Evolutionary conservation across 1,284 basidiomycete genomes (phyloP), one percentile per base, ranked within the genome.

Genomic region (Sphagnurus paluster): DNA sequence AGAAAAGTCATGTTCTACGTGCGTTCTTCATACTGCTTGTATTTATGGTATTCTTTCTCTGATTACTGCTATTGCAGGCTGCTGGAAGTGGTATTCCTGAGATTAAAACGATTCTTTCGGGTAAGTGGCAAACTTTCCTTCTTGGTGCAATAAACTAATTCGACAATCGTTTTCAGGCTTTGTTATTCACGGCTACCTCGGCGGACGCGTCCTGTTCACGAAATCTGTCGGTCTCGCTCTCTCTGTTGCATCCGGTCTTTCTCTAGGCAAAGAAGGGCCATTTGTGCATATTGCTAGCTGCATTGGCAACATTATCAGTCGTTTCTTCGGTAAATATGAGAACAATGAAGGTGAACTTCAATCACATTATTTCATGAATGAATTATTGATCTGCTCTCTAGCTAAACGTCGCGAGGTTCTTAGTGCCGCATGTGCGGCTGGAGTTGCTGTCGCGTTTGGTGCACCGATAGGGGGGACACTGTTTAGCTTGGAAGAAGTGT

Each of bases 241-340:
- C 3, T 90, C 91, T 4, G 94, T 97, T 16, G 94, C 90, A 3
- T 94, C 91, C 1, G 95, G 94, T 1, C 71, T 98, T 23, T 87
- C 89, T 3, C 75, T 98, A 11, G 94, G 92, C 39, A 96, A 97
- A 72, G 96, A 98, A 70, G 96, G 96, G 0, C 96, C 95, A 0
- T 90, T 98, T 61, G 95, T 98, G 1, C 96, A 98, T 63, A 97
- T 99, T 50, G 93, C 93, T 1, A 89, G 88, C 43, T 98, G 94
- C 66, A 76, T 98, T 37, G 95, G 93, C 16, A 99, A 98, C 63
- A 97, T 99, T 51, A 79, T 95, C 51, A 94, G 92, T 56, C 80
- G 96, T 20, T 81, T 87, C 58, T 88, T 92, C 57, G 68, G 68
- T 44, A 98, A 98, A 68, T 94, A 95, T 59, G 92, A 98, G 66